These are phyloP conservation scores for Chalara sp. DNA, from an alignment of 2,329 filamentous ascomycete species.

Conservation along the genomic window DNA sequence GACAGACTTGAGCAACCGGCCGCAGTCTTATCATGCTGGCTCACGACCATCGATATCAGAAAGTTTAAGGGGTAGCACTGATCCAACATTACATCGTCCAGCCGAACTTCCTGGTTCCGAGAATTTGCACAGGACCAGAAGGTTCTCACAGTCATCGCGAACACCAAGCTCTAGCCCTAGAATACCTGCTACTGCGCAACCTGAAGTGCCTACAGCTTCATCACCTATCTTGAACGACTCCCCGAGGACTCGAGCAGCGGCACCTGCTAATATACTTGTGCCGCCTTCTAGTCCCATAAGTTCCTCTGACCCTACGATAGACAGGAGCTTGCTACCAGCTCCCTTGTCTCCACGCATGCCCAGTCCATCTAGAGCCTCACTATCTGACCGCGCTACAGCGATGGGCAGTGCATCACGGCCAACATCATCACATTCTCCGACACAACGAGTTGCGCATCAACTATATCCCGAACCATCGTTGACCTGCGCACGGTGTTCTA, in stretches of 20 bases:
- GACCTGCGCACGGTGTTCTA: slow-evolving; percentile 64
- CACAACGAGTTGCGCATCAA: slow-evolving; percentile 28
- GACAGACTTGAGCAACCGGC: slow-evolving; percentile 50
- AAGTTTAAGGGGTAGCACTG: slow-evolving; percentile 22
- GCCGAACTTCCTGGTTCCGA: slow-evolving; percentile 14
- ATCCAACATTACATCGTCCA: slow-evolving; percentile 16
- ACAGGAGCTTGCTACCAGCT: slow-evolving; percentile 21
- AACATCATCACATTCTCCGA: slow-evolving; percentile 23
- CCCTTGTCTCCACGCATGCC: slow-evolving; percentile 21
- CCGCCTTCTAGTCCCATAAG: slow-evolving; percentile 13
- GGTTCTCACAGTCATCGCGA: slow-evolving; percentile 3
- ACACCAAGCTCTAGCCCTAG: slow-evolving; percentile 15
- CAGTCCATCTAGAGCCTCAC: slow-evolving; percentile 9
- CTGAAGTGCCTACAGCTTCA: slow-evolving; percentile 9
- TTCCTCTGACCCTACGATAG: slow-evolving; percentile 8
- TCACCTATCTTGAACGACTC: slow-evolving; percentile 3
- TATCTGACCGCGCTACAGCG: slow-evolving; percentile 23
- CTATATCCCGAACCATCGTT: slow-evolving; percentile 66
- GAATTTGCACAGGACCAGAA: slow-evolving; percentile 1
- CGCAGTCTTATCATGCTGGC: slow-evolving; percentile 20
- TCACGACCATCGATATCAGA: slow-evolving; percentile 14
- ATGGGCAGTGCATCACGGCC: slow-evolving; percentile 24
- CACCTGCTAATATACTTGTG: slow-evolving; percentile 16
- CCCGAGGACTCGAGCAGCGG: slow-evolving; percentile 13
- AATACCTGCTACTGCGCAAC: slow-evolving; percentile 8